Evolutionary conservation across 2,329 filamentous ascomycete species (phyloP).

Genomic region (Ophiostoma ulmi): DNA sequence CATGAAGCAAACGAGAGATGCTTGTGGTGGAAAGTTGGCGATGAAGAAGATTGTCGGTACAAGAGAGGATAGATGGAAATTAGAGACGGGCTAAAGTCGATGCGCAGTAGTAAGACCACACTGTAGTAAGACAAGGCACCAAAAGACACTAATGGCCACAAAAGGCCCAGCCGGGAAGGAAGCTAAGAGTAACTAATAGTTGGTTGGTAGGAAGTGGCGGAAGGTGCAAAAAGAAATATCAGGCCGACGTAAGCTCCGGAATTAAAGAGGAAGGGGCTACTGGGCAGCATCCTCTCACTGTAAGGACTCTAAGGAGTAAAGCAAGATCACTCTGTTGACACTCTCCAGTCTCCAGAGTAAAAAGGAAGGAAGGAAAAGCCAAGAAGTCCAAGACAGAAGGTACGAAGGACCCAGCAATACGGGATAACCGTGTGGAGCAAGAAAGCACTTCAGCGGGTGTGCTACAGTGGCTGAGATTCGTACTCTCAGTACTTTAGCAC

Average conservation of each 20-base stretch:
- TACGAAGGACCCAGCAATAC: conserved; percentile 7
- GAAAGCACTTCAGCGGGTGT: too few species aligned
- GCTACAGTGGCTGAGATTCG: too few species aligned
- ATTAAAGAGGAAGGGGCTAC: neutral
- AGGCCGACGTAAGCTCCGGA: neutral
- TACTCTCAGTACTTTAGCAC: neutral
- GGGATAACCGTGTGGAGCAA: conserved; percentile 7
- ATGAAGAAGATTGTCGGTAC: neutral
- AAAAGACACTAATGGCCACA: neutral
- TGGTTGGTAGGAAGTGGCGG: neutral
- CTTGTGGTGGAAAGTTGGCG: neutral
- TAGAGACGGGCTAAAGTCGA: neutral
- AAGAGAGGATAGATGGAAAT: neutral
- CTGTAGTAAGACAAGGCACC: neutral
- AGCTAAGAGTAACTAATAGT: neutral
- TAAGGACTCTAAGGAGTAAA: neutral
- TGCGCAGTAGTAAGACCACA: conserved; percentile 8
- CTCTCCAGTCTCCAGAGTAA: neutral
- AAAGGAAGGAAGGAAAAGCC: neutral
- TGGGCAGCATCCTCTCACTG: too few species aligned
- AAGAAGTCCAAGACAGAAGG: neutral
- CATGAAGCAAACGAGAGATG: neutral
- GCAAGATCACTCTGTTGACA: neutral
- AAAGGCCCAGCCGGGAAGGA: neutral
- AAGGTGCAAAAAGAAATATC: neutral